Base-by-base conservation (phyloP, 805 yeast species). In the Zygoascus bituminiphila region DNA sequence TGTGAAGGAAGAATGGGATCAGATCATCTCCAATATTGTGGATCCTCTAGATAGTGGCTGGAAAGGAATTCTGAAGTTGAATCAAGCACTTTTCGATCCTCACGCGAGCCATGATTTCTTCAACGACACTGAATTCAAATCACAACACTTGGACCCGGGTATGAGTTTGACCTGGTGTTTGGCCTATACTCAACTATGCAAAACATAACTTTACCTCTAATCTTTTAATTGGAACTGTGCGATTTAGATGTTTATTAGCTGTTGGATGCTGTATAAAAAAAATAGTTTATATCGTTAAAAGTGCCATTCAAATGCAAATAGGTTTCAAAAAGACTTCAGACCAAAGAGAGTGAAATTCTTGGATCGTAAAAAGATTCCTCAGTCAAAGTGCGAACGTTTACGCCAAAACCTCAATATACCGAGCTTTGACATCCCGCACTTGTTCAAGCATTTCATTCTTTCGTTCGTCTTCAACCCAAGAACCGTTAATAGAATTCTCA, bases 161-260 rank as follows among this genome's bases (percentile, higher is more conserved):
- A 89, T 88, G 76, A 80, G 91, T 21, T 69, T 81, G 51, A 82
- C 96, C 0, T 88, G 96, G 95, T 79, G 88, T 12, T 68, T 88
- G 52, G 79, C 95, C 0, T 86, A 76, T 56, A 72, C 85, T 44
- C 95, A 62, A 2, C 56, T 2, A 52, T 42, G 44, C 14, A 17
- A 26, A 5, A n/a, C n/a, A n/a, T n/a, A n/a, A n/a, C n/a, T n/a
- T n/a, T n/a, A n/a, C n/a, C n/a, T n/a, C n/a, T n/a, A n/a, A n/a
- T n/a, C n/a, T n/a, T n/a, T n/a, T n/a, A n/a, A n/a, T n/a, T n/a
- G n/a, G n/a, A n/a, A n/a, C n/a, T n/a, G n/a, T n/a, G n/a, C n/a
- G n/a, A n/a, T n/a, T n/a, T n/a, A n/a, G n/a, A n/a, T 29, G n/a
- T 29, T 29, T 4, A 29, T 12, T 29, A 29, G 33, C 33, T 29